Base-by-base conservation (phyloP, 169 alveolate genomes). In the Eimeria maxima region DNA sequence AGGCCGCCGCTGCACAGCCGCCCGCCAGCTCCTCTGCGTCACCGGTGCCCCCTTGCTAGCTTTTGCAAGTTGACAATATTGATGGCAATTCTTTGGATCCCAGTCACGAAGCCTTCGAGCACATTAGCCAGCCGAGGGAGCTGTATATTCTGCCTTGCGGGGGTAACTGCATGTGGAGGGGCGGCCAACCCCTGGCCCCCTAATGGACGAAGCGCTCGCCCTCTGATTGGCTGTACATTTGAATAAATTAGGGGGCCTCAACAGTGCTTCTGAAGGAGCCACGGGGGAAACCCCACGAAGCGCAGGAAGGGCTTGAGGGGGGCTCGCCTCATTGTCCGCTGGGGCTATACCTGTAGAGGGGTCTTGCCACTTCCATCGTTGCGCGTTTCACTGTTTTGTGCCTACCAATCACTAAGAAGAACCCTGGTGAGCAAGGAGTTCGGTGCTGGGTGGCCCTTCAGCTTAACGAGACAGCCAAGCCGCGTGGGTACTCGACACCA, bases 1-100 rank as follows among this genome's bases (percentile, higher is more conserved):
- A 57, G 93, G 93, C 93, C 93, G 90, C 90, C 90, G 67, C 63
- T 47, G 90, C 90, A 22, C 90, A 81, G 90, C 90, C 86, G 90
- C 90, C 90, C 80, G 78, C 93, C 80, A 71, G 80, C 80, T 55
- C 93, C 93, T 86, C 80, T 71, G 67, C 44, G 93, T 86, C 93
- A 60, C 78, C 93, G 10, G 78, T 60, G 93, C 69, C 78, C 93
- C 57, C 44, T 33, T 57, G 78, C 18, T 42, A 33, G 42, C 93
- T 42, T 86, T 86, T 86, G 44, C 74, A 33, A 27, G 60, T 22
- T 60, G 78, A 86, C 80, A 60, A 38, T 29, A 27, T 60, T 55
- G 69, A 86, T 60, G 93, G 67, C 78, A 33, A 60, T 60, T 55
- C 93, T 86, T 86, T 38, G 63, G 80, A 84, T 47, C 93, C 80